A percentile compares a stretch with the other conserved stretches of the same genome.
Conservation (phyloP, 2,329 filamentous ascomycete species). For the Alternaria viburni region DNA sequence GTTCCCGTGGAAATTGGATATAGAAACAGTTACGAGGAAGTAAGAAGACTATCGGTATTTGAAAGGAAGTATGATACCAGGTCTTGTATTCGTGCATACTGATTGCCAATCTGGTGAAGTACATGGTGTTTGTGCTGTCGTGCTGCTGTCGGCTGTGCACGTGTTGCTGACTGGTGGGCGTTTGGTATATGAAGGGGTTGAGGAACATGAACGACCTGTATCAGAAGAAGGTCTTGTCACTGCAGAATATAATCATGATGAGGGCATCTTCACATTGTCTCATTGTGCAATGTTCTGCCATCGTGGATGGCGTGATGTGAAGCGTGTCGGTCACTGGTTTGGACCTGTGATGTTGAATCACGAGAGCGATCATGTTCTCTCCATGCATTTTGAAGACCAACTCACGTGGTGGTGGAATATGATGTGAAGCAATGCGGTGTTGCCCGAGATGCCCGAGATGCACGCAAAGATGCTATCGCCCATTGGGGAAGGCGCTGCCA, state of each 20-base stretch:
- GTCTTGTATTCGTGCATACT: not conserved
- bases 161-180: not conserved
- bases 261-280: not conserved
- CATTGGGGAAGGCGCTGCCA: conserved; percentile 17
- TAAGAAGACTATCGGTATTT: not conserved
- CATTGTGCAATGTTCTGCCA: not conserved
- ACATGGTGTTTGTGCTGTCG: not conserved
- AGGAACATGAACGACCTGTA: not conserved
- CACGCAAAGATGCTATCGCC: conserved; percentile 1
- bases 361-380: not conserved
- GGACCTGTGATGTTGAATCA: not conserved
- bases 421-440: not conserved
- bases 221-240: not conserved
- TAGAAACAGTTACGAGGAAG: not conserved
- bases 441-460: not conserved
- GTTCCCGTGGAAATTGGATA: not conserved
- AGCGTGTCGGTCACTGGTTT: not conserved
- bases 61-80: not conserved
- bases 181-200: not conserved
- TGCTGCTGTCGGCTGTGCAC: not conserved
- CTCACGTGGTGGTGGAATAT: not conserved
- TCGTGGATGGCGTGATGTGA: not conserved
- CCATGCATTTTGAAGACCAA: not conserved
- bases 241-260: not conserved
- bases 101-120: not conserved